A percentile compares a stretch with the other conserved stretches of the same genome.
These are phyloP conservation scores for Thalassiosira profunda DNA, from an alignment of 108 stramenopile species.

Conservation along the genomic window DNA sequence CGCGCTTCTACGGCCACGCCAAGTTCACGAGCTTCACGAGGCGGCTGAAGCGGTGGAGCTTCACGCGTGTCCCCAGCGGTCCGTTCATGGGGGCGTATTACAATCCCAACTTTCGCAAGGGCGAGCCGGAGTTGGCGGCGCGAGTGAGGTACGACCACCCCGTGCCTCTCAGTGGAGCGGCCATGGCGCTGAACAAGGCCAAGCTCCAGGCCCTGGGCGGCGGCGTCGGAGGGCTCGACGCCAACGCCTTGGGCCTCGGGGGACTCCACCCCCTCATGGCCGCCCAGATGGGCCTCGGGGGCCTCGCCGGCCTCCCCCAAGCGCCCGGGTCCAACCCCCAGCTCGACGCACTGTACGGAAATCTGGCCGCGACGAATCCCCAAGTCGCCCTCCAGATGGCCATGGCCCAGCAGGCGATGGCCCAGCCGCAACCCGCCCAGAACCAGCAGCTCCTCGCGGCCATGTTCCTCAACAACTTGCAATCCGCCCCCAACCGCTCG, in stretches of 20 bases:
- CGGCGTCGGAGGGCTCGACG: too few species aligned
- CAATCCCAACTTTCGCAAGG: slow-evolving; percentile 49
- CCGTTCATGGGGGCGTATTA: slow-evolving; percentile 64
- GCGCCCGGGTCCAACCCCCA: too few species aligned
- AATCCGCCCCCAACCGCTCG: too few species aligned
- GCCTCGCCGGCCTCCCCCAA: too few species aligned
- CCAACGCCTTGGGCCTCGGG: not conserved
- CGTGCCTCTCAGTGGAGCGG: slow-evolving; percentile 14
- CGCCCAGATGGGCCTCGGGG: too few species aligned
- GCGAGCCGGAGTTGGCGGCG: slow-evolving; percentile 29
- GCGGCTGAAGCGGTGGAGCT: slow-evolving; percentile 67
- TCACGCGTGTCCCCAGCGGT: slow-evolving; percentile 54
- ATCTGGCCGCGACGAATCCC: not conserved
- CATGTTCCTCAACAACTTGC: too few species aligned
- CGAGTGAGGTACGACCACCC: slow-evolving; percentile 40
- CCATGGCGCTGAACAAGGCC: slow-evolving; percentile 28
- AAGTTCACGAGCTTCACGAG: slow-evolving; percentile 81
- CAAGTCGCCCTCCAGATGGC: slow-evolving; percentile 13
- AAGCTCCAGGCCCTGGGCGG: slow-evolving; percentile 28
- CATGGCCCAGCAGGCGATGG: slow-evolving; percentile 18
- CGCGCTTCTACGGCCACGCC: slow-evolving; percentile 54
- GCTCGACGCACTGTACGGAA: too few species aligned
- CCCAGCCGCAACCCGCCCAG: slow-evolving; percentile 11
- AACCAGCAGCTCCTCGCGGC: too few species aligned
- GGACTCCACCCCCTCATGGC: not conserved